Evolutionary conservation across 805 yeast species (phyloP).

Genomic region (Yamadazyma laniorum): DNA sequence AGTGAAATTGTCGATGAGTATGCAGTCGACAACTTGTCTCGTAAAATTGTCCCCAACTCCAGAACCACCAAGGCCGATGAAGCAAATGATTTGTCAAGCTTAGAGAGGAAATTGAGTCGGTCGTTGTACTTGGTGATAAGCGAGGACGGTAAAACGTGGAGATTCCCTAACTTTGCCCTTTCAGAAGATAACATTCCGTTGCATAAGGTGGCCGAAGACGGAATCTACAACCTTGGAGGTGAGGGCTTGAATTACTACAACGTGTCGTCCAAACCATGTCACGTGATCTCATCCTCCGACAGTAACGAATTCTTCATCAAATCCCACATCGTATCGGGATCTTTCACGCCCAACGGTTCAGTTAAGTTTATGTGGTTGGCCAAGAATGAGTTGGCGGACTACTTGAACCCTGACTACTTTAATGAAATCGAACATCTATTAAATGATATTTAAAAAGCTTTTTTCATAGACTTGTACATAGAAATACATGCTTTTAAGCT

Average conservation of each 20-base stretch:
- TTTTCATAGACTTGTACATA: constrained; percentile 15
- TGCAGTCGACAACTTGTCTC: constrained; percentile 51
- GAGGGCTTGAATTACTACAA: constrained; percentile 77
- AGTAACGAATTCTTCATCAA: constrained; percentile 69
- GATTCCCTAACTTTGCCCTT: constrained; percentile 66
- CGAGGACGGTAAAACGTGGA: constrained; percentile 54
- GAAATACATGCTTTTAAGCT: constrained; percentile 10
- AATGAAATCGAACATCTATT: constrained; percentile 51
- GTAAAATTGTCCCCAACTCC: constrained; percentile 67
- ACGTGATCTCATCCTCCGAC: constrained; percentile 49
- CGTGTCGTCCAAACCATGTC: constrained; percentile 88
- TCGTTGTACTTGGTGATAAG: constrained; percentile 76
- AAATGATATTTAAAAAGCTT: constrained; percentile 29
- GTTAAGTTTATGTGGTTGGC: constrained; percentile 78
- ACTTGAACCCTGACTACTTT: constrained; percentile 55
- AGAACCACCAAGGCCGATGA: constrained; percentile 78
- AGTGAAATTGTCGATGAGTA: constrained; percentile 35
- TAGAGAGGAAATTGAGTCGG: constrained; percentile 77
- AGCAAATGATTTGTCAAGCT: constrained; percentile 55
- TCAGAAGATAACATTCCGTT: constrained; percentile 46
- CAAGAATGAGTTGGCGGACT: constrained; percentile 66
- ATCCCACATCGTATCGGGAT: constrained; percentile 86
- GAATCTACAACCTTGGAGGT: constrained; percentile 72
- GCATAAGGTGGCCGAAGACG: constrained; percentile 71
- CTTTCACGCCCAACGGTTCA: constrained; percentile 46